phyloP scores from a whole-genome alignment of 1,284 basidiomycete species.

The Malassezia dermatis region DNA sequence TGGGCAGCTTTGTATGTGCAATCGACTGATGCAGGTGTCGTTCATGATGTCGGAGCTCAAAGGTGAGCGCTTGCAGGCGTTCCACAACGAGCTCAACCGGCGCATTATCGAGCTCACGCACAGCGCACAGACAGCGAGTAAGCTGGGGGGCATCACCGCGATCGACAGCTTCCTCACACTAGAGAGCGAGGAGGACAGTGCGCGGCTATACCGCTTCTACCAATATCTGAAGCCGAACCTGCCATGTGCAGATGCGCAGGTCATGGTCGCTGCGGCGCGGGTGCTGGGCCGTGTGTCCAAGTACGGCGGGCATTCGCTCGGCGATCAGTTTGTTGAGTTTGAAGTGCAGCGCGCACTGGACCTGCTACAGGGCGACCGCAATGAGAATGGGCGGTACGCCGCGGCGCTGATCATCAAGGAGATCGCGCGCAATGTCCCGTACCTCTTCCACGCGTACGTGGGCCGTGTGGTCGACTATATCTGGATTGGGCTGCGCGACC shows the following conservation, averaged over 20 bases:
- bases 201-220: slow-evolving; percentile 74
- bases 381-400: slow-evolving; percentile 49
- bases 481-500: slow-evolving; percentile 44
- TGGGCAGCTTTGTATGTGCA: slow-evolving; percentile 26
- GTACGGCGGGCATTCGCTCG: slow-evolving; percentile 68
- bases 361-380: slow-evolving; percentile 54
- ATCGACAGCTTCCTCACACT: slow-evolving; percentile 51
- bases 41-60: slow-evolving; percentile 38
- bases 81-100: slow-evolving; percentile 56
- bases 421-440: slow-evolving; percentile 43
- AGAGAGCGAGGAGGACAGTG: slow-evolving; percentile 48
- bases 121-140: slow-evolving; percentile 62
- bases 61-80: slow-evolving; percentile 34
- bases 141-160: slow-evolving; percentile 68
- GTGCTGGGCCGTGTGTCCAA: slow-evolving; percentile 70
- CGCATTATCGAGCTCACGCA: slow-evolving; percentile 71
- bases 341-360: slow-evolving; percentile 72
- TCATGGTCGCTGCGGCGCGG: slow-evolving; percentile 79
- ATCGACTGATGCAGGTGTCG: slow-evolving; percentile 16
- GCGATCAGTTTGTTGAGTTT: slow-evolving; percentile 73
- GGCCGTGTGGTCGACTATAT: slow-evolving; percentile 41
- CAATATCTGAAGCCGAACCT: slow-evolving; percentile 79
- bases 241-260: slow-evolving; percentile 69
- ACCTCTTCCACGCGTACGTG: slow-evolving; percentile 45
- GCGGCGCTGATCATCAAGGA: slow-evolving; percentile 48